Conservation (phyloP, 2,329 filamentous ascomycete genomes). For the Apiospora saccharicola region DNA sequence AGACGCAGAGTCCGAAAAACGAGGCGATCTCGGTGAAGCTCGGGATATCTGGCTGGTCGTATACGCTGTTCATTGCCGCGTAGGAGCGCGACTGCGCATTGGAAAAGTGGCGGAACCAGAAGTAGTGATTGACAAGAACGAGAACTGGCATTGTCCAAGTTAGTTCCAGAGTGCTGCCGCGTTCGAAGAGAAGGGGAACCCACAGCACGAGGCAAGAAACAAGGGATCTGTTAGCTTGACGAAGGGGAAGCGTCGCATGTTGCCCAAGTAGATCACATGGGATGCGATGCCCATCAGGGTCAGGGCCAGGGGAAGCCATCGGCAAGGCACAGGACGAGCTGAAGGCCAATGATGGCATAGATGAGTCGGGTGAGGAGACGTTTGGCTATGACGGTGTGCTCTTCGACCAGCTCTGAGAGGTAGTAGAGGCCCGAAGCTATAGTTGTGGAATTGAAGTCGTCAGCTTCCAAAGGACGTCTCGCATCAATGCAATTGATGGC, state of each 20-base stretch:
- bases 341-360: conserved; percentile 78
- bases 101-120: conserved; percentile 96
- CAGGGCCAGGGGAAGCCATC: conserved; percentile 85
- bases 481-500: conserved; percentile 22
- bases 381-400: conserved; percentile 93
- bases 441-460: conserved; percentile 24
- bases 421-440: conserved; percentile 97
- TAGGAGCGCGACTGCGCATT: conserved; percentile 64
- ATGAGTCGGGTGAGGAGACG: conserved; percentile 86
- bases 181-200: conserved; percentile 37
- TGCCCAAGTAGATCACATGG: conserved; percentile 87
- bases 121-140: conserved; percentile 88
- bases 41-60: conserved; percentile 71
- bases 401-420: conserved; percentile 95
- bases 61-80: conserved; percentile 64
- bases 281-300: conserved; percentile 79
- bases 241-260: conserved; percentile 76
- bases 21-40: conserved; percentile 94
- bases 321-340: conserved; percentile 77
- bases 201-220: conserved; percentile 84
- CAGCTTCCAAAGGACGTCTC: conserved; percentile 21
- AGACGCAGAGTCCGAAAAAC: conserved; percentile 95
- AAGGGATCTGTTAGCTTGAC: conserved; percentile 89
- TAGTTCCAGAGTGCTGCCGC: not conserved
- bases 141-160: conserved; percentile 62